Conservation (phyloP, 73 alveolate genomes). For the Halteria grandinella region DNA sequence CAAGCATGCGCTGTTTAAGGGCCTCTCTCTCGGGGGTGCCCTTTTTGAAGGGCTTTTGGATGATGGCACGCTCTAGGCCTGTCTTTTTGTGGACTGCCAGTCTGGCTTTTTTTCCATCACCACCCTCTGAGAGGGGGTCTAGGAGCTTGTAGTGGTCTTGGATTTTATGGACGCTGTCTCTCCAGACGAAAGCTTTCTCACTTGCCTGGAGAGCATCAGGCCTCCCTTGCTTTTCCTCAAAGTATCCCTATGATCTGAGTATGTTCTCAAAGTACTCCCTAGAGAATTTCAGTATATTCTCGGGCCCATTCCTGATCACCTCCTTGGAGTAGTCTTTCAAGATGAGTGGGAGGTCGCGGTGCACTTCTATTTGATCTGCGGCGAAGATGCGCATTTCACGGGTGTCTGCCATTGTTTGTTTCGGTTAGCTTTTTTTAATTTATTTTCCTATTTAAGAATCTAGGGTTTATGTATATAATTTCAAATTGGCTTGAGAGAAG, state of each 20-base stretch:
- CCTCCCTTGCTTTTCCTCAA: slow-evolving; percentile 49
- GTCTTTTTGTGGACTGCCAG: slow-evolving; percentile 32
- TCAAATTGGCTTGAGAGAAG: too few species aligned
- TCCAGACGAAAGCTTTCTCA: slow-evolving; percentile 27
- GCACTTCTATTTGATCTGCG: slow-evolving; percentile 68
- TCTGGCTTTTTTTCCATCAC: slow-evolving; percentile 41
- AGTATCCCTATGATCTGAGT: slow-evolving; percentile 27
- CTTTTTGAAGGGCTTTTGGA: slow-evolving; percentile 17
- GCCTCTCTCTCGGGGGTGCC: slow-evolving; percentile 31
- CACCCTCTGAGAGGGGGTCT: slow-evolving; percentile 18
- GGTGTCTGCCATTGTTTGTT: slow-evolving; percentile 64
- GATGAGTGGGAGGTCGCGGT: slow-evolving; percentile 62
- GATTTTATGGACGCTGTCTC: slow-evolving; percentile 39
- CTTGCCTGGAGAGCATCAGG: slow-evolving; percentile 38
- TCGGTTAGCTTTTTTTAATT: too few species aligned
- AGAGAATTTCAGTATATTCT: slow-evolving; percentile 60
- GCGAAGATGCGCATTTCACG: slow-evolving; percentile 72
- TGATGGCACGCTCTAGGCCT: slow-evolving; percentile 35
- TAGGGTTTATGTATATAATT: too few species aligned
- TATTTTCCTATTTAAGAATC: background rate
- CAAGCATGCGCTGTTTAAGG: slow-evolving; percentile 19
- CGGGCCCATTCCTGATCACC: slow-evolving; percentile 55
- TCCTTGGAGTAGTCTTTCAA: slow-evolving; percentile 71
- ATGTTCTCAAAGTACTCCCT: slow-evolving; percentile 50
- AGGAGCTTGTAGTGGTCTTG: slow-evolving; percentile 16